Conservation (phyloP, 345 rosid species). For the Dipteronia dyeriana region DNA sequence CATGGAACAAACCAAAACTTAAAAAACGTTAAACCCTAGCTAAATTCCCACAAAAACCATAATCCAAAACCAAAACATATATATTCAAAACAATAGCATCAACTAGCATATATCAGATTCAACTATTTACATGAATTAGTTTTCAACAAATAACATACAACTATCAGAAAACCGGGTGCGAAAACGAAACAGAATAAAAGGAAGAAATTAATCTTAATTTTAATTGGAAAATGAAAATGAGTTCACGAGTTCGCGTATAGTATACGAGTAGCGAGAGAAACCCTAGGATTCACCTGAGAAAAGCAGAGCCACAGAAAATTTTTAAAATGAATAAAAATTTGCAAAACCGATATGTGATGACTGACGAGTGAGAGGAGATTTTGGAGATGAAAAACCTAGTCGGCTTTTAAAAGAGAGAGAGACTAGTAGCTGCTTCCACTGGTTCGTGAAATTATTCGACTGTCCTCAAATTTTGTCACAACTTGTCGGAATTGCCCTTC, state of each 20-base stretch:
- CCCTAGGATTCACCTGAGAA: conserved; percentile 39
- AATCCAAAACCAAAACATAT: background rate
- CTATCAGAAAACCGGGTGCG: background rate
- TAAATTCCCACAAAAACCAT: conserved; percentile 19
- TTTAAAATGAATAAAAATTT: background rate
- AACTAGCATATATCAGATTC: background rate
- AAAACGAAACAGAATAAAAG: background rate
- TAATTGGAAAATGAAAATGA: background rate
- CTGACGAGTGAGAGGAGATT: background rate
- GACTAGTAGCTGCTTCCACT: conserved; percentile 24
- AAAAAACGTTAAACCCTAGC: conserved; percentile 27
- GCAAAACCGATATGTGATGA: background rate
- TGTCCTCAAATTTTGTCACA: background rate
- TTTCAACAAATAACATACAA: background rate
- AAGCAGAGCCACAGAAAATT: conserved; percentile 30
- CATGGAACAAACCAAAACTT: background rate
- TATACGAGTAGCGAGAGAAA: conserved; percentile 8
- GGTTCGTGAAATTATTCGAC: conserved; percentile 14
- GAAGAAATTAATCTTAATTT: background rate
- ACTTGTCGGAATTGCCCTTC: conserved; percentile 2
- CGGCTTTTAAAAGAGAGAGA: conserved; percentile 7
- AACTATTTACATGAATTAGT: background rate
- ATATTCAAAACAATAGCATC: background rate
- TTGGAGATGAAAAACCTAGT: conserved; percentile 16
- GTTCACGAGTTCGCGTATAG: no score